Percentiles rank a stretch among this genome's conserved stretches.
Evolutionary conservation across 345 rosid genomes (phyloP).

Genomic region (Populus deltoides): DNA sequence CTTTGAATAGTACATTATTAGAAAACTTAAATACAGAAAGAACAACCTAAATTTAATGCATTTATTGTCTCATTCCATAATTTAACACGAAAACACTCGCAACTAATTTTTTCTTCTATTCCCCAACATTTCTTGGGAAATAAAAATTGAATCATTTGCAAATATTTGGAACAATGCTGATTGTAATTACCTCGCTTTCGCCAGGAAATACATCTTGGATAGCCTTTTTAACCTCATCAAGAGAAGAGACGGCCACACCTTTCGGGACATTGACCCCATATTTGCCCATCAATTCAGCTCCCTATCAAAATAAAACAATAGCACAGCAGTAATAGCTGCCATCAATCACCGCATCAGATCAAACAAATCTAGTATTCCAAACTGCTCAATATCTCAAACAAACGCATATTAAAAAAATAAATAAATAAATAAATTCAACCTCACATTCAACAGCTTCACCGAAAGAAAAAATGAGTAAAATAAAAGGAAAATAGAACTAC

Average conservation of each 20-base stretch:
- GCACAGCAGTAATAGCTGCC: too few species aligned
- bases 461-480: too few species aligned
- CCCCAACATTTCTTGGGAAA: neutral
- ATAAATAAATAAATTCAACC: neutral
- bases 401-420: neutral
- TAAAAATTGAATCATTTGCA: neutral
- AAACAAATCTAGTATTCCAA: neutral
- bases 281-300: constrained; percentile 91
- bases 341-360: neutral
- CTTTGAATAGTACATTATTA: neutral
- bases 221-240: constrained; percentile 60
- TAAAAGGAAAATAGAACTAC: too few species aligned
- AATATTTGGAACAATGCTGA: neutral
- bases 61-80: neutral
- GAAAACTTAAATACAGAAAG: neutral
- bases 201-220: constrained; percentile 60
- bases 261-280: constrained; percentile 89
- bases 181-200: constrained; percentile 56
- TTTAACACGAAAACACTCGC: too few species aligned
- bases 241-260: constrained; percentile 77
- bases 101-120: neutral
- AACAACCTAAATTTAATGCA: too few species aligned
- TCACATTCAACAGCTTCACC: too few species aligned
- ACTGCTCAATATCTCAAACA: neutral
- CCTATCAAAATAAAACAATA: constrained; percentile 36